These are phyloP conservation scores for Akanthomyces uredinophilus DNA, from an alignment of 2,329 filamentous ascomycete genomes.

Conservation along the genomic window DNA sequence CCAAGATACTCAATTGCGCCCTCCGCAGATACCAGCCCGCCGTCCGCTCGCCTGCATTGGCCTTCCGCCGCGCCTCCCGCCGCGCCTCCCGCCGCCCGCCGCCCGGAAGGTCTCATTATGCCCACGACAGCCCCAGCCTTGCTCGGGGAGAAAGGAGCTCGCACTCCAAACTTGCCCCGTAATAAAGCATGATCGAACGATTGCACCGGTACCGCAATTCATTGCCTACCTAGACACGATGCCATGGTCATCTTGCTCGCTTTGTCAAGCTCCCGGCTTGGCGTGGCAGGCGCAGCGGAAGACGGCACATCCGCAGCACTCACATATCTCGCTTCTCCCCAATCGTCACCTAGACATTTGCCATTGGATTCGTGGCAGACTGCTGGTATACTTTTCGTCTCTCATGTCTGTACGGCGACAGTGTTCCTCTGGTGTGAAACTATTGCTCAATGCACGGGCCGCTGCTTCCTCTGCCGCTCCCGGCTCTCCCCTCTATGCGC, in stretches of 20 bases:
- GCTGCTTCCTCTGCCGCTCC: not conserved
- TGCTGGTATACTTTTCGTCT: not conserved
- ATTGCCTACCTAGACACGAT: too few relatives aligned
- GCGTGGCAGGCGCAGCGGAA: too few relatives aligned
- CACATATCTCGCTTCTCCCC: not conserved
- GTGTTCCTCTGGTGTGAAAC: not conserved
- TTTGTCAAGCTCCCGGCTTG: too few relatives aligned
- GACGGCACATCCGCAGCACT: too few relatives aligned
- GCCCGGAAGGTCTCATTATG: not conserved
- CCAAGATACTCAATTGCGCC: not conserved
- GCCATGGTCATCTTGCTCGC: too few relatives aligned
- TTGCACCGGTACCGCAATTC: too few relatives aligned
- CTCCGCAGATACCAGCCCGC: not conserved
- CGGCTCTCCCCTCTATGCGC: not conserved
- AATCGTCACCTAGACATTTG: not conserved
- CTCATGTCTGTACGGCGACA: not conserved
- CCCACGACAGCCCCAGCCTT: not conserved
- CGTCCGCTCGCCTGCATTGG: not conserved
- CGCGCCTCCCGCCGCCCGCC: not conserved
- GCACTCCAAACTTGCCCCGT: too few relatives aligned
- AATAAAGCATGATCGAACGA: too few relatives aligned
- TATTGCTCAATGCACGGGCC: not conserved
- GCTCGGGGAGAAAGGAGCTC: too few relatives aligned
- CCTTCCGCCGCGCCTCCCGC: not conserved
- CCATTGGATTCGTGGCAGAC: not conserved